phyloP scores from a whole-genome alignment of 2,329 filamentous ascomycete species.

The Aspergillus hortae region DNA sequence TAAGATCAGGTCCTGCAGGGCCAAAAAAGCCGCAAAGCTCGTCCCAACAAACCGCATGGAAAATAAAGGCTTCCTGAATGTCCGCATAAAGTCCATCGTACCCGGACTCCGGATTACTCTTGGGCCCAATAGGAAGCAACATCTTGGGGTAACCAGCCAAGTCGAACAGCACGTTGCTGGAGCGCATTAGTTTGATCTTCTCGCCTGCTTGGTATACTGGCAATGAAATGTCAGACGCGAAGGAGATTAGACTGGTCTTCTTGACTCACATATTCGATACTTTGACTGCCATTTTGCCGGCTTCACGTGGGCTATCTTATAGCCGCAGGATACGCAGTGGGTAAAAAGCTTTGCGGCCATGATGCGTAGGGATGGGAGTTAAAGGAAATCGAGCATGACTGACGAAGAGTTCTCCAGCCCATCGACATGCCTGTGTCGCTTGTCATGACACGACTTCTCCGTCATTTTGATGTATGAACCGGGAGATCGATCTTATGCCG shows the following conservation, averaged over 20 bases:
- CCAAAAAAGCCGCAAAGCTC: not conserved
- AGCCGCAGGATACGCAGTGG: not conserved
- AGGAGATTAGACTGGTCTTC: not conserved
- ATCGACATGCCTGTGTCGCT: no score
- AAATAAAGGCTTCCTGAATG: not conserved
- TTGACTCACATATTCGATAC: not conserved
- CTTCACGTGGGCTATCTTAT: not conserved
- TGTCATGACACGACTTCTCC: no score
- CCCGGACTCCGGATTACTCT: not conserved
- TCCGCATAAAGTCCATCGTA: not conserved
- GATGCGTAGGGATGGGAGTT: not conserved
- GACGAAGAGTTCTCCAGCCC: no score
- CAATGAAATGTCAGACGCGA: not conserved
- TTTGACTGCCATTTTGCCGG: not conserved
- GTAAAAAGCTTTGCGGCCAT: not conserved
- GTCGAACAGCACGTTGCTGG: no score
- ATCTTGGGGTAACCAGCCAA: no score
- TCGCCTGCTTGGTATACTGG: no score
- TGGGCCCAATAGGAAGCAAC: not conserved
- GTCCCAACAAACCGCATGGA: not conserved
- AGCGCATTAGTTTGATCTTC: no score
- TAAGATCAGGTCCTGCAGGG: not conserved
- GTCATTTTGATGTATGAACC: no score
- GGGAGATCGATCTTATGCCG: no score
- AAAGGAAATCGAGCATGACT: no score